Base-by-base conservation (phyloP, 306 rosid genomes). In the Trichosanthes truncata region DNA sequence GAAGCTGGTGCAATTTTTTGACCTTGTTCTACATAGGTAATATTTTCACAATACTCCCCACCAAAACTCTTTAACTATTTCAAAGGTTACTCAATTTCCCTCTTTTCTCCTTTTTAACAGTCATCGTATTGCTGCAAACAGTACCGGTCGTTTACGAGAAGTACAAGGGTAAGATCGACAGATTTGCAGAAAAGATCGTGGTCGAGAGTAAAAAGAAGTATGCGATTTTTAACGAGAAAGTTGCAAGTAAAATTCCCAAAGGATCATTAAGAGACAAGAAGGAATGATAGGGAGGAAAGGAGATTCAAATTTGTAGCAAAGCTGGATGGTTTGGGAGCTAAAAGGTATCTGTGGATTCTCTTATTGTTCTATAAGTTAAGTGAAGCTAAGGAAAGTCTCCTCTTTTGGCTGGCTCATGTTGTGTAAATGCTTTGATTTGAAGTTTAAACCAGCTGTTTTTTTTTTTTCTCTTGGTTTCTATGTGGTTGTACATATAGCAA, bases 11-110 rank as follows among this genome's bases (percentile, higher is more conserved):
- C 88, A 92, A 87, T 84, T 94, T 94, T 96, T 80, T 92, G 93
- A 94, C 98, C 79, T 63, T 94, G 89, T 89, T 94, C 83, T 94
- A 92, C 84, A 86, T 88, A 73, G 76, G 98, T 94, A 36, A 86
- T 88, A 57, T 77, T 6, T 41, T 35, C 59, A 40, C 59, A 10
- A 53, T 36, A 33, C 56, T 29, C 13, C 74, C 29, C 52, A 41
- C 35, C 35, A 4, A 29, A 20, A 69, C 5, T 38, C 1, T 0
- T 33, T 2, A 23, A 9, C 13, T 3, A 23, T 48, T 43, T 43
- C 17, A 2, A 23, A 23, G 56, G 55, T 81, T 81, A 73, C 26
- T 76, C 43, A 26, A 73, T 15, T 4, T 29, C 33, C 33, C 0
- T 6, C 33, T 49, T n/a, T 29, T 1, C 20, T 13, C 9, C 14